Base-by-base conservation (phyloP, 2,329 filamentous ascomycete genomes). In the Botrytis squamosa region DNA sequence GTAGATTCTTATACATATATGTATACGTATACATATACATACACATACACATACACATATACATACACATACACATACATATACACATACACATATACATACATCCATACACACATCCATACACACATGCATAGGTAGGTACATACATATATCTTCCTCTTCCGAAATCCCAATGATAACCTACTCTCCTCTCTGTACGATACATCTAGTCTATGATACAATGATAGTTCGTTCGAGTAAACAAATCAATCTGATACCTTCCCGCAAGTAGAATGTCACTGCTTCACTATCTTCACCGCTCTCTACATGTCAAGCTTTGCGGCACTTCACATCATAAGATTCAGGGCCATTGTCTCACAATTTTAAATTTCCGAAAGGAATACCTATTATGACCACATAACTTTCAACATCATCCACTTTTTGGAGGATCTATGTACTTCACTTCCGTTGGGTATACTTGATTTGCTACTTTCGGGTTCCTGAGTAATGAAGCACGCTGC, bases 331-430 rank as follows among this genome's bases (percentile, higher is more conserved):
- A 60, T 60, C 40, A 59, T 59, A 46, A 72, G 64, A 67, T 72
- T 72, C 62, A 67, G 70, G 70, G 62, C 33, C 36, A 72, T 16
- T 68, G 71, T 72, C 33, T 71, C 69, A 68, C 63, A 68, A 25
- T 36, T 20, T 38, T n/a, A 42, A 59, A 68, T 63, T 25, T 5
- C 55, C 42, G 57, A 71, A 18, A n/a, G 25, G 25, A 68, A 44
- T n/a, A 38, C 25, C 29, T 18, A 57, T 57, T 4, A 57, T 57
- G 44, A 49, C 62, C 70, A 72, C 70, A 72, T 67, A 16, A 52
- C 52, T 60, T 60, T 66, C 46, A 20, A 62, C 22, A 40, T n/a
- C 38, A 55, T 70, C 40, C 68, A 60, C 68, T 70, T 18, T 42
- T 33, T 29, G 3, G 33, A 20, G 42, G 44, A 71, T 71, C 62